phyloP scores from a whole-genome alignment of 768 basidiomycete species.

The Russula vinacea region DNA sequence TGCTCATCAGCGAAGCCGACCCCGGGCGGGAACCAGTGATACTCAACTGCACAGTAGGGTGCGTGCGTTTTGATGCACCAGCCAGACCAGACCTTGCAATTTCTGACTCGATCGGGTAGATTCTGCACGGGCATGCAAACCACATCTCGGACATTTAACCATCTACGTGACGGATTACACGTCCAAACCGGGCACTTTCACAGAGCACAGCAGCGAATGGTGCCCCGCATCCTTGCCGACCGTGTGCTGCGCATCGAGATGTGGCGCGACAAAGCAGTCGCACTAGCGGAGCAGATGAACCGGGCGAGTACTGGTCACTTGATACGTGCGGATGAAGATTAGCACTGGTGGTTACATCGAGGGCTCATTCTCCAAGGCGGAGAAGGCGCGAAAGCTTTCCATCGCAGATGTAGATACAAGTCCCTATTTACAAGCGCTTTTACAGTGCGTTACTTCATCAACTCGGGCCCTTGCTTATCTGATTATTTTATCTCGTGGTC shows the following conservation, averaged over 20 bases:
- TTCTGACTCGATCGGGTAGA: conserved; percentile 9
- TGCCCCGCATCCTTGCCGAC: conserved; percentile 24
- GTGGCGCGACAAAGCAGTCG: conserved; percentile 27
- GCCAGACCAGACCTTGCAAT: background rate
- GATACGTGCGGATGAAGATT: conserved; percentile 28
- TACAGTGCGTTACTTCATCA: conserved; percentile 19
- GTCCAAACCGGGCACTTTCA: conserved; percentile 15
- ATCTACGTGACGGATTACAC: conserved; percentile 31
- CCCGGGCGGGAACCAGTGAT: conserved; percentile 46
- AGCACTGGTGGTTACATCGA: conserved; percentile 21
- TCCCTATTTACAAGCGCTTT: conserved; percentile 13
- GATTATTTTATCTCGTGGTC: background rate
- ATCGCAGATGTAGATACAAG: conserved; percentile 14
- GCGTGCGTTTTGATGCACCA: background rate
- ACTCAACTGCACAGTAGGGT: conserved; percentile 54
- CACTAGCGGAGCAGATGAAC: conserved; percentile 24
- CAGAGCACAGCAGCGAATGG: conserved; percentile 21
- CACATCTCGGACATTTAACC: conserved; percentile 23
- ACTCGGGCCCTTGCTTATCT: background rate
- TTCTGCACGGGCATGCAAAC: conserved; percentile 26
- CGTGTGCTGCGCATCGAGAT: conserved; percentile 30
- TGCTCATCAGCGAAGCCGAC: conserved; percentile 49
- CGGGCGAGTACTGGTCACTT: conserved; percentile 30
- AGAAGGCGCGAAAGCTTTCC: conserved; percentile 26
- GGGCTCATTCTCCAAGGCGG: conserved; percentile 25